Conservation (phyloP, 2,329 filamentous ascomycete genomes). For the Bertia moriformis region DNA sequence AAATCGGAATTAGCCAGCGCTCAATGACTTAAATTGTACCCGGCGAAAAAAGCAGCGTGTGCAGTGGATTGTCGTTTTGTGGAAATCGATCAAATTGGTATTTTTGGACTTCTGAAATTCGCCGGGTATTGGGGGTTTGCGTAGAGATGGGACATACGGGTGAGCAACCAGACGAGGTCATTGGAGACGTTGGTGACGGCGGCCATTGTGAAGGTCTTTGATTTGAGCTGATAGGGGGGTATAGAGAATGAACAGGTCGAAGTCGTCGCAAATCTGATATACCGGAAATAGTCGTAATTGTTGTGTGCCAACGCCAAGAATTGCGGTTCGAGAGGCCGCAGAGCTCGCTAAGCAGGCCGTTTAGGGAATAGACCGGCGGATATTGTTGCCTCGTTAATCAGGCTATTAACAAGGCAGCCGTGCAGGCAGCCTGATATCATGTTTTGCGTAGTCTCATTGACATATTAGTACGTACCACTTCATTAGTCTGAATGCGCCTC, state of each 20-base stretch:
- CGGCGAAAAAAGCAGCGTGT: no score
- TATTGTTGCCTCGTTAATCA: not conserved
- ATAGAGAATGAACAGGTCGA: not conserved
- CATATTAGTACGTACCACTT: not conserved
- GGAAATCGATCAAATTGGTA: no score
- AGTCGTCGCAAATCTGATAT: not conserved
- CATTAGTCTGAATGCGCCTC: not conserved
- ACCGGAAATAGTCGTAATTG: not conserved
- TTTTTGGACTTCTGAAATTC: no score
- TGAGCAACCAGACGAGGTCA: slow-evolving; percentile 88
- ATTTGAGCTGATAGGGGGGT: not conserved
- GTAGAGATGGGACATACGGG: slow-evolving; percentile 79
- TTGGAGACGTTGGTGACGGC: slow-evolving; percentile 57
- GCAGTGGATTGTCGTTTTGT: no score
- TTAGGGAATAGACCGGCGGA: not conserved
- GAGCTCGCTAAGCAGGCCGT: not conserved
- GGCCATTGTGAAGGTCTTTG: slow-evolving; percentile 36
- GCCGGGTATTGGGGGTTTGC: no score
- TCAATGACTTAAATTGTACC: no score
- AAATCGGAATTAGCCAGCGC: slow-evolving; percentile 1
- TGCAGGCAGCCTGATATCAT: not conserved
- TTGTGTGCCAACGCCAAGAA: not conserved
- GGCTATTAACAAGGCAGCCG: no score
- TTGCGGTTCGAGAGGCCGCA: no score
- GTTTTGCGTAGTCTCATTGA: no score